Conservation (phyloP, 2,329 filamentous ascomycete genomes). For the Scedosporium minutisporum region DNA sequence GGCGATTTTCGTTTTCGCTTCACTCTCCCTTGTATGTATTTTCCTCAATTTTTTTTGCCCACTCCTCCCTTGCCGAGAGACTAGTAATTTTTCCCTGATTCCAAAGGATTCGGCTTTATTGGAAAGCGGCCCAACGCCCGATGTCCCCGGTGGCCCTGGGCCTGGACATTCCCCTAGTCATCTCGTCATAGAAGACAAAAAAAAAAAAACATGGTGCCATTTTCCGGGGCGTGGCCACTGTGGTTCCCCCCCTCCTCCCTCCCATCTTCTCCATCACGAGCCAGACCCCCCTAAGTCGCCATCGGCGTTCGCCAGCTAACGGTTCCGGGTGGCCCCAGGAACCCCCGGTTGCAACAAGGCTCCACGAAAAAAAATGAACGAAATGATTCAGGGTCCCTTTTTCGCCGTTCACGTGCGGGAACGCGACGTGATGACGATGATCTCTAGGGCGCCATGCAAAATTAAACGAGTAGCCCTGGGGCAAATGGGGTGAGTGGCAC, state of each 20-base stretch:
- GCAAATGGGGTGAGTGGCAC: background rate
- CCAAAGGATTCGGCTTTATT: background rate
- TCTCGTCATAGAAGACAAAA: background rate
- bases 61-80: background rate
- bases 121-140: background rate
- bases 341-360: background rate
- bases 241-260: background rate
- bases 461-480: background rate
- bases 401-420: background rate
- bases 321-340: background rate
- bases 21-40: background rate
- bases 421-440: background rate
- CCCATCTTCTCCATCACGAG: background rate
- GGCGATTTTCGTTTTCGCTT: background rate
- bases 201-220: background rate
- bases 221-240: background rate
- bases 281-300: background rate
- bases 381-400: background rate
- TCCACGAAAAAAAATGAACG: background rate
- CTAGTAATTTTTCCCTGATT: background rate
- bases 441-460: no score
- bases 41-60: background rate
- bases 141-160: no score
- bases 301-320: background rate
- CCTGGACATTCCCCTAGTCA: no score